A percentile compares a stretch with the other conserved stretches of the same genome.
phyloP scores from a whole-genome alignment of 352 stramenopile species.

The Phytopythium ostracodes region DNA sequence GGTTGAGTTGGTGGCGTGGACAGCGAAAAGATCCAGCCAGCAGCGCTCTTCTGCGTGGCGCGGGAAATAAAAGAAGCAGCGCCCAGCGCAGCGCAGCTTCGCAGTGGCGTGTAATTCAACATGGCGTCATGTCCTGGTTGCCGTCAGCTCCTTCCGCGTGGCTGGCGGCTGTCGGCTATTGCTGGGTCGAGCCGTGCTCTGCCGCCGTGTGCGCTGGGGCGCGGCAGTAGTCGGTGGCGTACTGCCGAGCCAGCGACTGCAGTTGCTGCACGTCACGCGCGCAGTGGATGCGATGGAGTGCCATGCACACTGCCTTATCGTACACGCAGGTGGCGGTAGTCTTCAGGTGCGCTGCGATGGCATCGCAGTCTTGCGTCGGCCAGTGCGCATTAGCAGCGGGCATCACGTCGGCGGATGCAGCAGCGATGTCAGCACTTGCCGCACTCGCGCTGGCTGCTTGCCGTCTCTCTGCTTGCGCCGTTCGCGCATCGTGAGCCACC shows the following conservation, averaged over 20 bases:
- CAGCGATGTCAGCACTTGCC: background rate
- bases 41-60: background rate
- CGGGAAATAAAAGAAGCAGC: conserved; percentile 2
- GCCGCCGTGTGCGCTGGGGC: conserved; percentile 13
- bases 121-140: conserved; percentile 1
- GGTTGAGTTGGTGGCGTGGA: background rate
- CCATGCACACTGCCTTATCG: conserved; percentile 13
- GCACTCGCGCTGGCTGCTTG: background rate
- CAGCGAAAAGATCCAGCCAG: background rate
- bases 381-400: background rate
- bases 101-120: background rate
- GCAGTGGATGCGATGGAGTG: conserved; percentile 15
- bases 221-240: conserved; percentile 28
- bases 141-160: background rate
- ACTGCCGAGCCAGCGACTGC: conserved; percentile 23
- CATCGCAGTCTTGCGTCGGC: background rate
- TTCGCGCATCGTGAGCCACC: conserved; percentile 19
- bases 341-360: background rate
- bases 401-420: background rate
- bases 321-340: conserved; percentile 13
- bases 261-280: conserved; percentile 16
- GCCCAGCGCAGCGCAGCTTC: background rate
- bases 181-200: background rate
- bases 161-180: background rate
- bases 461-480: conserved; percentile 8